A percentile compares a stretch with the other conserved stretches of the same genome.
Evolutionary conservation across 1,139 yeast genomes (phyloP).

Genomic region (Magnusiomyces starmeri): DNA sequence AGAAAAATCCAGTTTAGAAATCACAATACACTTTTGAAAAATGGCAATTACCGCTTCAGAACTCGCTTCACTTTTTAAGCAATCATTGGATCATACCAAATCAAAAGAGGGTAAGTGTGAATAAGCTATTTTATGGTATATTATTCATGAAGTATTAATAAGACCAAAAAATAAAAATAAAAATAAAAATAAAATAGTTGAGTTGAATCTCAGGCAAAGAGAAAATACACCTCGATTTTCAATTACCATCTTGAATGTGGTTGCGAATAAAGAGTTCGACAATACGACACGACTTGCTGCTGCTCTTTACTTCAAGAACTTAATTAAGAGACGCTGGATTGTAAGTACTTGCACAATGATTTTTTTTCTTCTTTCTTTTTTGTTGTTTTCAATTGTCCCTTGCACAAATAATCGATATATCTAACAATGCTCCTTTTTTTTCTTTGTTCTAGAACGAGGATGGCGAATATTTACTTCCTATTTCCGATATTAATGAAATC

Average conservation of each 20-base stretch:
- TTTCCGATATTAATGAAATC: conserved; percentile 56
- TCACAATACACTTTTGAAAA: neutral
- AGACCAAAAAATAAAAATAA: neutral
- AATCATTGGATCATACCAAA: conserved; percentile 18
- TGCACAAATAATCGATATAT: neutral
- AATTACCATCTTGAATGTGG: conserved; percentile 64
- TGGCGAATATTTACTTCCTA: conserved; percentile 63
- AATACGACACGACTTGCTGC: conserved; percentile 71
- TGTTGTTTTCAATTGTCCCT: neutral
- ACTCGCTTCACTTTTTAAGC: conserved; percentile 14
- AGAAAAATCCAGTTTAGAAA: neutral
- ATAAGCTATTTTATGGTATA: neutral
- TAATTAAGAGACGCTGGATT: conserved; percentile 78
- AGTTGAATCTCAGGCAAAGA: conserved; percentile 43
- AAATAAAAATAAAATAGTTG: conserved; percentile 26
- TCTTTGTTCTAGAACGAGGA: conserved; percentile 67
- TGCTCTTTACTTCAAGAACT: conserved; percentile 84
- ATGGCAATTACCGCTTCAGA: neutral
- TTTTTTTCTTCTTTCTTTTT: neutral
- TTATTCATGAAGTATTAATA: neutral
- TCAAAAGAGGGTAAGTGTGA: conserved; percentile 16
- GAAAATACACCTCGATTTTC: conserved; percentile 72
- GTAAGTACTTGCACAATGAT: conserved; percentile 14
- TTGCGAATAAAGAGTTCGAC: conserved; percentile 54
- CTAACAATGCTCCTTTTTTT: no score